Base-by-base conservation (phyloP, 2,329 filamentous ascomycete genomes). In the Pseudophaeomoniella oleicola region DNA sequence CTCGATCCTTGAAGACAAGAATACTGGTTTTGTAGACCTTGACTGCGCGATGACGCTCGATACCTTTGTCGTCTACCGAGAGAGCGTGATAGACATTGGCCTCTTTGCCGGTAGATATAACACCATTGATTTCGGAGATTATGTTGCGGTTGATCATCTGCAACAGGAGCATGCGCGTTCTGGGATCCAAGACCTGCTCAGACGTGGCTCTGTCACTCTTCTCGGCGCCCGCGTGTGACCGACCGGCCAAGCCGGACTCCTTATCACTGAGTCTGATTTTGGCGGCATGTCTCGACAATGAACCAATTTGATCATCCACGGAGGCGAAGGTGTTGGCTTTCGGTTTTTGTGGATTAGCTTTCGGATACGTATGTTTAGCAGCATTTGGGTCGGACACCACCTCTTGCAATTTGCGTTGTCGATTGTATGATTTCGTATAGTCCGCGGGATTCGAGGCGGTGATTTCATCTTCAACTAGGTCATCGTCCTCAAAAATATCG, bases 11-110 rank as follows among this genome's bases (percentile, higher is more conserved):
- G 75, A 98, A 98, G 16, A 92, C 86, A 19, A 98, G 66, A 45
- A 98, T 98, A 37, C 83, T 82, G 5, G 90, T 98, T 71, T 98
- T 98, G 74, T 98, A 98, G 35, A 98, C 84, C 63, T 98, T 98
- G 67, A 96, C 86, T 10, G 90, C 90, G 34, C 85, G 75, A 51
- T 94, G 84, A 1, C 77, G 60, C 2, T 54, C 48, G 13, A 60
- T 57, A 29, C 66, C 65, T 5, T 70, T 57, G 6, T 71, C 69
- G 2, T 69, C 64, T 1, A 74, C 64, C 3, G 76, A 71, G 9
- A 93, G 70, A 13, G 88, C 86, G 44, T 92, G 85, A 61, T 98
- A 98, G 16, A 98, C 90, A 56, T 98, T 98, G 41, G 90, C 90
- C 59, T 98, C 90, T 57, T 98, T 98, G 38, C 90, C 90, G 0